Evolutionary conservation across 192 early-diverging fungal species (phyloP), one percentile per base, ranked within the genome.

Genomic region (Nowakowskiella sp.): DNA sequence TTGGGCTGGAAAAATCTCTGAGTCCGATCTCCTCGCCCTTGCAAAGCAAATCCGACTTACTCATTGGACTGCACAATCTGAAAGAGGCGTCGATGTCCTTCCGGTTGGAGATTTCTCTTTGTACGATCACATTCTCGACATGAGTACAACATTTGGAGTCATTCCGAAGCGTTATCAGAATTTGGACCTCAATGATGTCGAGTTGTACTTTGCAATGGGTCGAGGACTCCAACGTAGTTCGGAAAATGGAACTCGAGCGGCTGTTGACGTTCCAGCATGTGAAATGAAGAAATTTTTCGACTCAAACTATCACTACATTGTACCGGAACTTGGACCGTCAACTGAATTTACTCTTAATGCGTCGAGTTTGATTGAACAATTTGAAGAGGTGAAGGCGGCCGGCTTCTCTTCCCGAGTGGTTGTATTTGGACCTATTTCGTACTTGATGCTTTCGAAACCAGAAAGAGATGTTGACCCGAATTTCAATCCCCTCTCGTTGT

Each of bases 231-330:
- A 98, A 59, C 68, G 77, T 58, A 44, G 75, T 22, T 78, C 66
- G 23, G 76, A 82, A 22, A n/a, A n/a, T n/a, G n/a, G n/a, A n/a
- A n/a, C n/a, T n/a, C 68, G 57, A 33, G 83, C 74, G 64, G 76
- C 76, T 58, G 70, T 94, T 52, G 91, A 96, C 57, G 87, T 98
- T 28, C 87, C 87, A 47, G 90, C 93, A 48, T 84, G 91, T 65
- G 92, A 96, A 73, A 98, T 98, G 94, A 92, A 92, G 81, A 98
- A 98, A 76, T 98, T 89, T 91, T 98, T 96, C 66, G 92, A 96
- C 70, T 94, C 94, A 59, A 98, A 98, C 86, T 98, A 87, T 74
- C 81, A 89, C 58, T 89, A 76, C 66, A 90, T 92, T 52, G 92
- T 94, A 27, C 90, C 92, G 24, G 87, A 91, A 71, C 83, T 97